Percentiles rank a stretch among this genome's conserved stretches.
These are phyloP conservation scores for Guadua angustifolia DNA, from an alignment of 176 grass and related monocot species.

Conservation along the genomic window DNA sequence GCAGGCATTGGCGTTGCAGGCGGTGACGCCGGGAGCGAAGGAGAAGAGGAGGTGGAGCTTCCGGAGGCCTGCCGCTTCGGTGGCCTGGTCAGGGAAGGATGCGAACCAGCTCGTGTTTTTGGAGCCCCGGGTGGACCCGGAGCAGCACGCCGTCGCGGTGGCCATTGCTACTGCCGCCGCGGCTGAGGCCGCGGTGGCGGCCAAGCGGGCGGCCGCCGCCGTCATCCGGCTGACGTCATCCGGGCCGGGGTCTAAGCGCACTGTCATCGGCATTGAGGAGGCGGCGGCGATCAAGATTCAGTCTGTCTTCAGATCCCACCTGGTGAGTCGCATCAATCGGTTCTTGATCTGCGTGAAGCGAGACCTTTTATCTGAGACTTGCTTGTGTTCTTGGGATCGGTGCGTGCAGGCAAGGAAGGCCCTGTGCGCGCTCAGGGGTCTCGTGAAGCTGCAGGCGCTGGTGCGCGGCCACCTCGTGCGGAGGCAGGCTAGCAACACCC, in stretches of 20 bases:
- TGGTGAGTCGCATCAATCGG: constrained; percentile 49
- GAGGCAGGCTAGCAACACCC: constrained; percentile 68
- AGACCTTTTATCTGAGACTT: neutral
- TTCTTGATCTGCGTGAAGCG: constrained; percentile 1
- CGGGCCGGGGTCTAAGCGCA: constrained; percentile 47
- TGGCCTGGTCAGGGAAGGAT: constrained; percentile 48
- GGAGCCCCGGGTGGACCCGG: constrained; percentile 50
- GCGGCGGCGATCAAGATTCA: constrained; percentile 84
- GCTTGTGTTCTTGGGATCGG: neutral
- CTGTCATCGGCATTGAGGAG: constrained; percentile 58
- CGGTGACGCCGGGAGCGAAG: constrained; percentile 42
- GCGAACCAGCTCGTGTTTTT: constrained; percentile 37
- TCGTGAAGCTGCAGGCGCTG: constrained; percentile 90
- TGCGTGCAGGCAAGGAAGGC: constrained; percentile 86
- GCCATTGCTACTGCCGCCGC: constrained; percentile 63
- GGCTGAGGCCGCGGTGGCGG: constrained; percentile 47
- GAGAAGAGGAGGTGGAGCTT: constrained; percentile 93
- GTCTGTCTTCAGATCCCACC: constrained; percentile 72
- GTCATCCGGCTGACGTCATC: constrained; percentile 55
- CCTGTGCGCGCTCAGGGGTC: constrained; percentile 69
- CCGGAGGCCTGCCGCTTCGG: constrained; percentile 40
- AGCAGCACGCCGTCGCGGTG: constrained; percentile 61
- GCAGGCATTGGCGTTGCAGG: neutral
- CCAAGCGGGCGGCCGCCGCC: constrained; percentile 56
- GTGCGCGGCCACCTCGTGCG: constrained; percentile 79